Conservation (phyloP, 257 asterid genomes). For the Solanum appendiculatum region DNA sequence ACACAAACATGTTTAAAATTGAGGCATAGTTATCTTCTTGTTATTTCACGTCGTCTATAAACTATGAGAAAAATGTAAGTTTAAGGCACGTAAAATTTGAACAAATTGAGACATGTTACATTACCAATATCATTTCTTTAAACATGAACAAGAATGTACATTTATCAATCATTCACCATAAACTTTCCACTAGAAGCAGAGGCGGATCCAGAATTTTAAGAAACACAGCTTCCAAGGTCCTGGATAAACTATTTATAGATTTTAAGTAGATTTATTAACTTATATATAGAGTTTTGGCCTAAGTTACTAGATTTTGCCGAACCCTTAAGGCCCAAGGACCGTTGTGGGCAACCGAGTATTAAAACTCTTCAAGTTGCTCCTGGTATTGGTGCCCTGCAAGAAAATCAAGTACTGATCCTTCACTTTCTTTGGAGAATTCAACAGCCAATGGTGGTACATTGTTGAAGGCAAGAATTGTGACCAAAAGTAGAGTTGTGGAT, state of each 20-base stretch:
- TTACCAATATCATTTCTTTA: neutral
- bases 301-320: neutral
- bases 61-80: neutral
- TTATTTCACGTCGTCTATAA: neutral
- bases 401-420: slow-evolving; percentile 27
- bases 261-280: neutral
- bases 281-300: neutral
- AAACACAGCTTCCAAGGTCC: neutral
- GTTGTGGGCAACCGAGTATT: neutral
- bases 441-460: slow-evolving; percentile 23
- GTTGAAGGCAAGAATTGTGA: slow-evolving; percentile 24
- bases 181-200: neutral
- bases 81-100: neutral
- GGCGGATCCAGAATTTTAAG: neutral
- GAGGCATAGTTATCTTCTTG: neutral
- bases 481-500: slow-evolving; percentile 36
- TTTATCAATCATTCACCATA: too few species aligned
- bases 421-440: slow-evolving; percentile 16
- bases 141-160: neutral
- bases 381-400: slow-evolving; percentile 25
- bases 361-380: slow-evolving; percentile 16
- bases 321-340: neutral
- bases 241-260: neutral
- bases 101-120: neutral
- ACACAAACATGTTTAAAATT: neutral